These are phyloP conservation scores for Hypoxylon subgilvum DNA, from an alignment of 495 filamentous ascomycete species.

Conservation along the genomic window DNA sequence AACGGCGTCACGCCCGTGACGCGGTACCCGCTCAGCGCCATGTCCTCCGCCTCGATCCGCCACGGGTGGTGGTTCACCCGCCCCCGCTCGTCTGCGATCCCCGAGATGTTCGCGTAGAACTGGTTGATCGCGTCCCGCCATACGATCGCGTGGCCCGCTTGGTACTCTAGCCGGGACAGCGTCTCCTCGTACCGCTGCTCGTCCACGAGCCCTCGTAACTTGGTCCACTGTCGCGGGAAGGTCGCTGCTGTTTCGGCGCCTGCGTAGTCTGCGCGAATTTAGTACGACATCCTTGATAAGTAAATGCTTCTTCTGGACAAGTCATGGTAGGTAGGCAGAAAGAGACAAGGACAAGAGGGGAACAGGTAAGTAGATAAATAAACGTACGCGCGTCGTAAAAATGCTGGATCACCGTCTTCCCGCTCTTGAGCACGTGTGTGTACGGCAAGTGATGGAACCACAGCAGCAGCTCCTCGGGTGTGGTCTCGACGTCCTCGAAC, in stretches of 20 bases:
- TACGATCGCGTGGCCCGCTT: slow-evolving; percentile 71
- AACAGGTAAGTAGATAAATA: too few relatives aligned
- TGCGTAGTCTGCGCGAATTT: slow-evolving; percentile 56
- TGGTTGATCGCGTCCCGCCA: slow-evolving; percentile 70
- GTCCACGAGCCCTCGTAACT: slow-evolving; percentile 63
- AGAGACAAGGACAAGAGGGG: background rate
- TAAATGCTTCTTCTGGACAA: background rate
- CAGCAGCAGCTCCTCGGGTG: slow-evolving; percentile 70
- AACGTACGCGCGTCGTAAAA: slow-evolving; percentile 68
- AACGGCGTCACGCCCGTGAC: slow-evolving; percentile 57
- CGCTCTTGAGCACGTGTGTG: slow-evolving; percentile 66
- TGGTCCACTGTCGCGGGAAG: slow-evolving; percentile 61
- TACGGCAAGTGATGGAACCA: slow-evolving; percentile 82
- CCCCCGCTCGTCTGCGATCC: slow-evolving; percentile 59
- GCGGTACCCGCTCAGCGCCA: slow-evolving; percentile 63
- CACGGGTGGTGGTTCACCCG: slow-evolving; percentile 65
- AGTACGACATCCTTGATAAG: background rate
- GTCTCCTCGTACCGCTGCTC: slow-evolving; percentile 65
- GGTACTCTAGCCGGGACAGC: slow-evolving; percentile 63
- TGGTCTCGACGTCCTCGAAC: slow-evolving; percentile 67
- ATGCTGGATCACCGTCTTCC: slow-evolving; percentile 76
- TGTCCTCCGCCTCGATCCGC: slow-evolving; percentile 69
- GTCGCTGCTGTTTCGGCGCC: slow-evolving; percentile 65
- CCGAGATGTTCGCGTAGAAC: slow-evolving; percentile 66
- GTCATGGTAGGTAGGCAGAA: background rate